Evolutionary conservation across 129 eudicot genomes (phyloP).

Genomic region (Flaveria trinervia): DNA sequence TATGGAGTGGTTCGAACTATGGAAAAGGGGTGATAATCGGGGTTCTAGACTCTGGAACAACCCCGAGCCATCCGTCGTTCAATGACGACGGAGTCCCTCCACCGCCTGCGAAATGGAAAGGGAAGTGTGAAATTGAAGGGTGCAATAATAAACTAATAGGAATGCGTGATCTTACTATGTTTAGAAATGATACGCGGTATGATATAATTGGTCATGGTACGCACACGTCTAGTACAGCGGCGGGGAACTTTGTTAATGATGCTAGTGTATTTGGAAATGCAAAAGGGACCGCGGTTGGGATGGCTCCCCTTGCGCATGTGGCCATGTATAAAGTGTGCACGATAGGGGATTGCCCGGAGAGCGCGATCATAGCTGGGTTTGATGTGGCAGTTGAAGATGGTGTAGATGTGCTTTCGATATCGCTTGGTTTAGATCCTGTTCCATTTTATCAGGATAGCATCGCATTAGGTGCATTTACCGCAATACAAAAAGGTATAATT

Average conservation of each 20-base stretch:
- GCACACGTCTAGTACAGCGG: constrained; percentile 66
- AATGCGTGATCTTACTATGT: constrained; percentile 35
- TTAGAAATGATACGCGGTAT: constrained; percentile 8
- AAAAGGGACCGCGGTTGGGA: constrained; percentile 58
- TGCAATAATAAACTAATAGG: constrained; percentile 69
- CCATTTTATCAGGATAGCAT: constrained; percentile 46
- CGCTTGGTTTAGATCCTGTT: constrained; percentile 39
- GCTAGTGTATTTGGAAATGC: constrained; percentile 58
- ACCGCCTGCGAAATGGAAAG: constrained; percentile 81
- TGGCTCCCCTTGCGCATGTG: constrained; percentile 66
- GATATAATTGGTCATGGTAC: constrained; percentile 70
- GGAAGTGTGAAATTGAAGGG: constrained; percentile 53
- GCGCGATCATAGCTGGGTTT: constrained; percentile 54
- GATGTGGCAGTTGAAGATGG: constrained; percentile 70
- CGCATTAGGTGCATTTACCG: constrained; percentile 59
- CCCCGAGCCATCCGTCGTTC: constrained; percentile 63
- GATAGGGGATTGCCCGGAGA: constrained; percentile 29
- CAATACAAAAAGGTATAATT: constrained; percentile 50
- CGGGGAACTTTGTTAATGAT: constrained; percentile 48
- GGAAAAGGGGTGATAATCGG: constrained; percentile 67
- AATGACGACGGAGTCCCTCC: constrained; percentile 56
- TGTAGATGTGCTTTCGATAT: constrained; percentile 62
- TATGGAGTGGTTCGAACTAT: constrained; percentile 47
- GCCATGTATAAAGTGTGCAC: constrained; percentile 68
- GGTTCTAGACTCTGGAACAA: constrained; percentile 56